A percentile compares a stretch with the other conserved stretches of the same genome.
phyloP scores from a whole-genome alignment of 345 rosid genomes.

The Rhizophora mangle region DNA sequence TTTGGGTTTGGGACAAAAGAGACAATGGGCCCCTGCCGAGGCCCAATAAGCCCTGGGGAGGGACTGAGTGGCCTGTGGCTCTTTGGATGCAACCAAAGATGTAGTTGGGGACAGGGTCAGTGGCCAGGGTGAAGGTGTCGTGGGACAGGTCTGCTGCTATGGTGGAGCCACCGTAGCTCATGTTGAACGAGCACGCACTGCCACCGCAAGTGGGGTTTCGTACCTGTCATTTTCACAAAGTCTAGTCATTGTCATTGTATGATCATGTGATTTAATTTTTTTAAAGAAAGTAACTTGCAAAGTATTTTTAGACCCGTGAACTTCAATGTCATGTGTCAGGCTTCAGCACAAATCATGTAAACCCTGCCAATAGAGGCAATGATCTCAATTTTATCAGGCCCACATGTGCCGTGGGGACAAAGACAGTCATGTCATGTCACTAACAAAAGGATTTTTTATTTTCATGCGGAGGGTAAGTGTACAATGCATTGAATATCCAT shows the following conservation, averaged over 20 bases:
- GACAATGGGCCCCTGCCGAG: conserved; percentile 87
- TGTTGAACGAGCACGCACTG: conserved; percentile 63
- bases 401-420: no score
- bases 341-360: not conserved
- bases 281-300: not conserved
- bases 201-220: conserved; percentile 63
- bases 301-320: conserved; percentile 2
- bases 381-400: no score
- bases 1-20: conserved; percentile 68
- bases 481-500: no score
- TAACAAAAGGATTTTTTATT: no score
- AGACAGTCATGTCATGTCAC: no score
- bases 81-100: conserved; percentile 79
- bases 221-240: conserved; percentile 38
- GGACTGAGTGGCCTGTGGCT: conserved; percentile 62
- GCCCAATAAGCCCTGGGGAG: conserved; percentile 86
- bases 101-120: conserved; percentile 55
- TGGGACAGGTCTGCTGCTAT: conserved; percentile 63
- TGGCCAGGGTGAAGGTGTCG: conserved; percentile 60
- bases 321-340: not conserved
- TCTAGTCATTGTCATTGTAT: not conserved
- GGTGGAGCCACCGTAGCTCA: conserved; percentile 77
- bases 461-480: no score
- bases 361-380: no score
- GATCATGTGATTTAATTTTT: not conserved